Percentiles rank a stretch among this genome's conserved stretches.
Evolutionary conservation across 2,329 filamentous ascomycete genomes (phyloP).

Genomic region (Neofusicoccum laricinum): DNA sequence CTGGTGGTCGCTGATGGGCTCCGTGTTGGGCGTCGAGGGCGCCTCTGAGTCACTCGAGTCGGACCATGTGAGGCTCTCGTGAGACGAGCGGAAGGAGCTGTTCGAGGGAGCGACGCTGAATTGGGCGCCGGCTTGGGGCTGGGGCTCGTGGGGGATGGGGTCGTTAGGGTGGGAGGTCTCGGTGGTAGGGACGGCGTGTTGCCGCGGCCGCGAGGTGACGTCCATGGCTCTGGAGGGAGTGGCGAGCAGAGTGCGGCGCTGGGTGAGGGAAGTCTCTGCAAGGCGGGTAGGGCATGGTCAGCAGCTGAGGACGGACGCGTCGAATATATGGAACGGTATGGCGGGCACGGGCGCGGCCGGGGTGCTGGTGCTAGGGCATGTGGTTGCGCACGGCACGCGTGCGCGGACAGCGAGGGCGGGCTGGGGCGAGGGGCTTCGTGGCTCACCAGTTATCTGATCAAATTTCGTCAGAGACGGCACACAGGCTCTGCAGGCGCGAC

Average conservation of each 20-base stretch:
- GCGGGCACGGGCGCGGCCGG: neutral
- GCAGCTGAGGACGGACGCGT: neutral
- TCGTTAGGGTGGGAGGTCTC: slow-evolving; percentile 46
- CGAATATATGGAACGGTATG: slow-evolving; percentile 1
- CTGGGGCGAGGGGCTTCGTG: slow-evolving; percentile 3
- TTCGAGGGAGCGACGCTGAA: slow-evolving; percentile 30
- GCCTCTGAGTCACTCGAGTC: slow-evolving; percentile 43
- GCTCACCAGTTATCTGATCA: slow-evolving; percentile 16
- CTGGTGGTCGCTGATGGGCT: slow-evolving; percentile 41
- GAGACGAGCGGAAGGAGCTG: slow-evolving; percentile 39
- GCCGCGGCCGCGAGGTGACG: slow-evolving; percentile 25
- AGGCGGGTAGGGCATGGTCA: neutral
- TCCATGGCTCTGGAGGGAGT: slow-evolving; percentile 22
- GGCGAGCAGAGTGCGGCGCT: slow-evolving; percentile 16
- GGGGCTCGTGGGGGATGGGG: slow-evolving; percentile 45
- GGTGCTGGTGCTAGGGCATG: neutral
- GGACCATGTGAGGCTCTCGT: slow-evolving; percentile 40
- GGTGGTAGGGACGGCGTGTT: slow-evolving; percentile 39
- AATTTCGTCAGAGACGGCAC: slow-evolving; percentile 13
- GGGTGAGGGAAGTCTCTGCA: slow-evolving; percentile 3
- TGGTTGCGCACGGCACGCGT: neutral
- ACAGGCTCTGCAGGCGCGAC: slow-evolving; percentile 1
- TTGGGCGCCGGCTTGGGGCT: slow-evolving; percentile 32
- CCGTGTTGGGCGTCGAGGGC: slow-evolving; percentile 43
- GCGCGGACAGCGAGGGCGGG: neutral